phyloP scores from a whole-genome alignment of 2,329 filamentous ascomycete species.

The Myotisia sp. region DNA sequence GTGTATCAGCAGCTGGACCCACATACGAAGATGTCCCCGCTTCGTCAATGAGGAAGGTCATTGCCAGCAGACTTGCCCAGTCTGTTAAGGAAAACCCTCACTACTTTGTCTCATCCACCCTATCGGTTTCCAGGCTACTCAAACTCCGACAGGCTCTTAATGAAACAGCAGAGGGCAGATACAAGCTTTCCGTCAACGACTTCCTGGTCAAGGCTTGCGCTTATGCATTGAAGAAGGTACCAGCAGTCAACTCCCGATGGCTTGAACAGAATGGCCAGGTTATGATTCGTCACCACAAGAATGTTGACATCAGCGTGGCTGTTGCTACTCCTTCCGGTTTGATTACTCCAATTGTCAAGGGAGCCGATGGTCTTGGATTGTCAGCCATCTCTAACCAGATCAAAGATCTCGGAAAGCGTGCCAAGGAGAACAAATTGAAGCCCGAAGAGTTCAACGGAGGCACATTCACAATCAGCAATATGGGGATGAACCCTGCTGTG shows the following conservation, averaged over 20 bases:
- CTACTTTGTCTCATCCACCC: slow-evolving; percentile 84
- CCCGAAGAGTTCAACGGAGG: slow-evolving; percentile 98
- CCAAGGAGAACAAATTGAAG: slow-evolving; percentile 95
- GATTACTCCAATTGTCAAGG: slow-evolving; percentile 93
- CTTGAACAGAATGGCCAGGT: slow-evolving; percentile 57
- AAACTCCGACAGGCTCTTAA: slow-evolving; percentile 94
- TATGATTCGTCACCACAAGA: slow-evolving; percentile 83
- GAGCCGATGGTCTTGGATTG: slow-evolving; percentile 73
- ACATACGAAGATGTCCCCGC: slow-evolving; percentile 73
- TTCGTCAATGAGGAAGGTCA: slow-evolving; percentile 93
- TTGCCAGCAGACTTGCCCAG: slow-evolving; percentile 77
- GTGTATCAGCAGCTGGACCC: slow-evolving; percentile 43
- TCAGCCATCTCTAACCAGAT: slow-evolving; percentile 75
- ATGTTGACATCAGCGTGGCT: slow-evolving; percentile 87
- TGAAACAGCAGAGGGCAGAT: slow-evolving; percentile 72
- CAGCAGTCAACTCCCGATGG: slow-evolving; percentile 93
- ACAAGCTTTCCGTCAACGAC: slow-evolving; percentile 99
- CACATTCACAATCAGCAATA: slow-evolving; percentile 98
- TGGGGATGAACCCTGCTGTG: slow-evolving; percentile 97
- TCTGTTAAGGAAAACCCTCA: slow-evolving; percentile 90
- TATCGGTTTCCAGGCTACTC: slow-evolving; percentile 88
- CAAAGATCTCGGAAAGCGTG: slow-evolving; percentile 94
- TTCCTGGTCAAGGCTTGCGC: slow-evolving; percentile 96
- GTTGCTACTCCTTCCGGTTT: slow-evolving; percentile 85
- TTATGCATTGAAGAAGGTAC: slow-evolving; percentile 81